phyloP scores from a whole-genome alignment of 176 grass and related monocot species.

The Aegilops umbellulata region DNA sequence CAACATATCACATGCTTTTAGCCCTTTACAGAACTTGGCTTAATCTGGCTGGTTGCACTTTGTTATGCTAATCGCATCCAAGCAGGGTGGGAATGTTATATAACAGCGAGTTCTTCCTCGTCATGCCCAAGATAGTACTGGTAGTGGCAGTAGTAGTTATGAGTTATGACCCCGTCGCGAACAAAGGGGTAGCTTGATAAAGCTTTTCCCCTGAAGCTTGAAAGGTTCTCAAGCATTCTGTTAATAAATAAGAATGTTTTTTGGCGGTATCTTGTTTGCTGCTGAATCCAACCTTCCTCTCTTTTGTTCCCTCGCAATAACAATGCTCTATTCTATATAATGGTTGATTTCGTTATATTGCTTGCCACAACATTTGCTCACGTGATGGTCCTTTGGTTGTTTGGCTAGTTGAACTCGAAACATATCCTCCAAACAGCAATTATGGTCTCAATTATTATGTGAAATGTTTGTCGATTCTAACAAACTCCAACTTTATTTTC shows the following conservation, averaged over 20 bases:
- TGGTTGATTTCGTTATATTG: background rate
- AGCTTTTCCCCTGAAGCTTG: background rate
- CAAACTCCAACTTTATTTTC: background rate
- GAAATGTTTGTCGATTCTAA: background rate
- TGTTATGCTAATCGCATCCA: background rate
- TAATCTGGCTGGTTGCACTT: background rate
- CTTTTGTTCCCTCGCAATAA: background rate
- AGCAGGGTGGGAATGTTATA: background rate
- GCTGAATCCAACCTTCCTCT: background rate
- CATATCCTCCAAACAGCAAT: background rate
- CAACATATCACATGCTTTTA: too few relatives aligned
- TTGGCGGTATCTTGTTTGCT: background rate
- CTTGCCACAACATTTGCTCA: background rate
- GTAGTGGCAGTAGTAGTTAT: background rate
- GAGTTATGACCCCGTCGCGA: background rate
- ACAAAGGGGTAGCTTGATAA: background rate
- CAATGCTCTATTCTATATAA: background rate
- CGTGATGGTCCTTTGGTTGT: background rate
- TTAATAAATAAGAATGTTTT: background rate
- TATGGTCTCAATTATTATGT: background rate
- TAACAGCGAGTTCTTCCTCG: background rate
- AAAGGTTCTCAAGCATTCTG: background rate
- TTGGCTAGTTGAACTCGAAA: background rate
- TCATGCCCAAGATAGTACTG: background rate
- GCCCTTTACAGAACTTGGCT: background rate